Percentiles rank a stretch among this genome's conserved stretches.
These are phyloP conservation scores for Metschnikowia lachancei DNA, from an alignment of 805 yeast genomes.

Conservation along the genomic window DNA sequence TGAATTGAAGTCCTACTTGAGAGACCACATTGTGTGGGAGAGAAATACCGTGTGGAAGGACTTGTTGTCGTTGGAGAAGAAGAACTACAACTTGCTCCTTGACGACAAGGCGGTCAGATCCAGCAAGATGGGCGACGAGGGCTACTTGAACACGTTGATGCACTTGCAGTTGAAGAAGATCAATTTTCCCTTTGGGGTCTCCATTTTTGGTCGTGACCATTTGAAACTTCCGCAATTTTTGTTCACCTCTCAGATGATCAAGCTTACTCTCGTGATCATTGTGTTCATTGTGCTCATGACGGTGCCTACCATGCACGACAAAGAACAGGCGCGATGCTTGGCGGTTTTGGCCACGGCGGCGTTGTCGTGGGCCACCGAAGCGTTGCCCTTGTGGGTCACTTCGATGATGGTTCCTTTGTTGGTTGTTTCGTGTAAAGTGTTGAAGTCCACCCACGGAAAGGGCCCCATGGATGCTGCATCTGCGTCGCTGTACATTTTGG, in stretches of 20 bases:
- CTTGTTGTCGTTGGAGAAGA: slow-evolving; percentile 66
- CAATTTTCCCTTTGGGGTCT: slow-evolving; percentile 23
- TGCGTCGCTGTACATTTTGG: slow-evolving; percentile 75
- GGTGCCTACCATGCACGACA: slow-evolving; percentile 34
- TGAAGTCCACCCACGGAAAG: slow-evolving; percentile 49
- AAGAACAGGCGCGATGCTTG: slow-evolving; percentile 49
- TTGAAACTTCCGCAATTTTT: slow-evolving; percentile 46
- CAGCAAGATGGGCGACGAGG: slow-evolving; percentile 22
- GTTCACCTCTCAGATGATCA: slow-evolving; percentile 42
- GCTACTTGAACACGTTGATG: slow-evolving; percentile 12
- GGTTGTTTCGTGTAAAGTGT: slow-evolving; percentile 67
- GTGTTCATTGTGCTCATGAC: slow-evolving; percentile 43
- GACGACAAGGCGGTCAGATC: slow-evolving; percentile 19
- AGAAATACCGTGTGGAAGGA: slow-evolving; percentile 98
- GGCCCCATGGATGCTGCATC: slow-evolving; percentile 57
- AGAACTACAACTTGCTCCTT: slow-evolving; percentile 19
- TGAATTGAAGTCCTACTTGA: slow-evolving; percentile 52
- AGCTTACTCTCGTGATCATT: slow-evolving; percentile 45
- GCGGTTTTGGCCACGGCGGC: slow-evolving; percentile 82
- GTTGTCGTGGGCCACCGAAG: slow-evolving; percentile 91
- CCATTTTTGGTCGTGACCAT: slow-evolving; percentile 23
- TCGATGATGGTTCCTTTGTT: slow-evolving; percentile 79
- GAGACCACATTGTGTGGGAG: slow-evolving; percentile 97
- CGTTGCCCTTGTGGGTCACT: slow-evolving; percentile 88
- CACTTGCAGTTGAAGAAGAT: slow-evolving; percentile 31